Evolutionary conservation across 331 rosid species (phyloP).

Genomic region (Quercus lobata): DNA sequence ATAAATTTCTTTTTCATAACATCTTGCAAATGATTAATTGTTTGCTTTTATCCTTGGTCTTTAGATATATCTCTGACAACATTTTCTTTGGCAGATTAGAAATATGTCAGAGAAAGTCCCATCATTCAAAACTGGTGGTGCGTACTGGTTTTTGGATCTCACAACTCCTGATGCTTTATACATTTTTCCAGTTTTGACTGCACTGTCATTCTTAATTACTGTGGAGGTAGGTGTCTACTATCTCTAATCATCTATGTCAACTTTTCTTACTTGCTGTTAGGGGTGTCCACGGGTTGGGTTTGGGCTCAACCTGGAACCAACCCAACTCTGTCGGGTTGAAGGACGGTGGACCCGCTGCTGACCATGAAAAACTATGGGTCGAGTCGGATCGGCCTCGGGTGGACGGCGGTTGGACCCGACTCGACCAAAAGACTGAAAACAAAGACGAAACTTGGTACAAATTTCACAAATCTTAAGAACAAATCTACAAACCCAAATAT

Average conservation of each 20-base stretch:
- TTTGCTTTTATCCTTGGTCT: slow-evolving; percentile 8
- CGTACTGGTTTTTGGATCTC: slow-evolving; percentile 85
- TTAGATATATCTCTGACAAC: not conserved
- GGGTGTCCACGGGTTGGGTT: too few relatives aligned
- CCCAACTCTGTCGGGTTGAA: too few relatives aligned
- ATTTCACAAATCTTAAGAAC: too few relatives aligned
- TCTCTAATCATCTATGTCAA: not conserved
- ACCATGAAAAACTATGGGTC: too few relatives aligned
- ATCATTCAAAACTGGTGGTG: slow-evolving; percentile 74
- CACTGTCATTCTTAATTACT: slow-evolving; percentile 67
- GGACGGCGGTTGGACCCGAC: too few relatives aligned
- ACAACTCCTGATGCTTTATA: slow-evolving; percentile 73
- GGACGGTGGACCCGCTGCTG: too few relatives aligned
- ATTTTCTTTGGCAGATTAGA: slow-evolving; percentile 29
- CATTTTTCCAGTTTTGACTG: slow-evolving; percentile 69
- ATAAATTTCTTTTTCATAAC: not conserved
- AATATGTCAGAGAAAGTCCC: slow-evolving; percentile 62
- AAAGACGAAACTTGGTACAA: too few relatives aligned
- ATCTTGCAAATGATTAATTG: slow-evolving; percentile 2
- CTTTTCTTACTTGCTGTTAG: not conserved
- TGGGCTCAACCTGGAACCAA: too few relatives aligned
- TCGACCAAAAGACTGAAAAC: too few relatives aligned
- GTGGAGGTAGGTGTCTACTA: slow-evolving; percentile 63
- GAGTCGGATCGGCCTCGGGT: too few relatives aligned
- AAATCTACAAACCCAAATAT: too few relatives aligned